Conservation (phyloP, 2,329 filamentous ascomycete species). For the Dactylellina cionopaga region DNA sequence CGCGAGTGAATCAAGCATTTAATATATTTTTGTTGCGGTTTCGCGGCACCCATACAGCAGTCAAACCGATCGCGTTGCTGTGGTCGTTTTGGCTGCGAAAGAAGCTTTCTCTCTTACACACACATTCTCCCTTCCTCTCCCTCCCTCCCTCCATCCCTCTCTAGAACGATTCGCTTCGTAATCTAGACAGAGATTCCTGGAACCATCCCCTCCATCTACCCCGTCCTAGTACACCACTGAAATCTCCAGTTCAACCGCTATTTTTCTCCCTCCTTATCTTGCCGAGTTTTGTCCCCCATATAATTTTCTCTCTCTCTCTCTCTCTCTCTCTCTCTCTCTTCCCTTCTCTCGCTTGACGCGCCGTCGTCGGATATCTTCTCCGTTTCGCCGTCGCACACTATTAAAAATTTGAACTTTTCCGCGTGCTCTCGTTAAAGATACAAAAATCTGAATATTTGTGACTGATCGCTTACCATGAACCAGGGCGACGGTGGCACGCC, state of each 20-base stretch:
- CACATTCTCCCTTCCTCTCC: no score
- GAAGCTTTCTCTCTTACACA: no score
- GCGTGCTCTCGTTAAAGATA: not conserved
- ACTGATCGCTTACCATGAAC: conserved; percentile 51
- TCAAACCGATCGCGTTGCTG: conserved; percentile 25
- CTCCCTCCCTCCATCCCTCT: not conserved
- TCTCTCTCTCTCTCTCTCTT: not conserved
- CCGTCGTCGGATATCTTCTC: not conserved
- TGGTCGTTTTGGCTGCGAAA: not conserved
- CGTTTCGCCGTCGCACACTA: not conserved
- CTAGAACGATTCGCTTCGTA: conserved; percentile 53
- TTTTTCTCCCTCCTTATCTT: not conserved
- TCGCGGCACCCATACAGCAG: not conserved
- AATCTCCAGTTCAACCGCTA: not conserved
- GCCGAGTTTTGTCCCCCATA: not conserved
- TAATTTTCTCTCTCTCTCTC: not conserved
- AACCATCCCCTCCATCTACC: conserved; percentile 13
- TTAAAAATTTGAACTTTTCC: not conserved
- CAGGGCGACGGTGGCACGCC: conserved; percentile 53
- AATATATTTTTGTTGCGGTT: not conserved
- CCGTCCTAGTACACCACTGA: no score
- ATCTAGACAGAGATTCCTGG: conserved; percentile 46
- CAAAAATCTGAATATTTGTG: not conserved
- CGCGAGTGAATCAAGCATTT: not conserved
- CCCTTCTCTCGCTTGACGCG: not conserved